Base-by-base conservation (phyloP, 345 rosid species). In the Cochlearia excelsa region DNA sequence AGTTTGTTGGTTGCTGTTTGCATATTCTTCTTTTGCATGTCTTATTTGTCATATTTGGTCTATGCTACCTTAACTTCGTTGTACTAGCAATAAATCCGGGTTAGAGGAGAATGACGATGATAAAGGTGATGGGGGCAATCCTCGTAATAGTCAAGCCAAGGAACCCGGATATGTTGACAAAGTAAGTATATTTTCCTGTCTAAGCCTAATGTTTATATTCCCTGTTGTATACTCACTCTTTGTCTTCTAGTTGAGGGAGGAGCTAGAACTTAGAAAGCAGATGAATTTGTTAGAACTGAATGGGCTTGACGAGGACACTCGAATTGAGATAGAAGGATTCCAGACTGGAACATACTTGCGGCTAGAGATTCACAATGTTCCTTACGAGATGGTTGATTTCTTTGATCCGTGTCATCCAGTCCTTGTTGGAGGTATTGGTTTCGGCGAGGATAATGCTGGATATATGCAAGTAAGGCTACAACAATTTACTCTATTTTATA, bases 341-440 rank as follows among this genome's bases (percentile, higher is more conserved):
- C 80, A 62, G 46, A 82, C 91, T 7, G 99, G 97, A 61, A 78
- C 83, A 43, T 93, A 93, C 70, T 40, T 93, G 39, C 79, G 99
- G 53, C 77, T 93, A 80, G 99, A 85, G 79, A 73, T 93, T 72
- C 95, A 82, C 72, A 84, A 69, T 68, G 95, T 93, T 77, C 92
- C 99, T 50, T 93, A 60, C 58, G 97, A 93, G 81, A 89, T 93
- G 99, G 87, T 85, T 42, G 84, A 85, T 65, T 78, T 83, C 78
- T 89, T 87, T 81, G 94, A 89, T 73, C 97, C 99, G 6, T 78
- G 80, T 67, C 86, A 87, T 75, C 97, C 99, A 51, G 47, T 87
- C 72, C 59, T 93, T 64, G 86, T 89, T 51, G 95, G 97, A 63
- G 99, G 95, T 67, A 71, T 93, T 61, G 91, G 91, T 64, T 75